Base-by-base conservation (phyloP, 2,329 filamentous ascomycete species). In the Diaporthe ampelina region DNA sequence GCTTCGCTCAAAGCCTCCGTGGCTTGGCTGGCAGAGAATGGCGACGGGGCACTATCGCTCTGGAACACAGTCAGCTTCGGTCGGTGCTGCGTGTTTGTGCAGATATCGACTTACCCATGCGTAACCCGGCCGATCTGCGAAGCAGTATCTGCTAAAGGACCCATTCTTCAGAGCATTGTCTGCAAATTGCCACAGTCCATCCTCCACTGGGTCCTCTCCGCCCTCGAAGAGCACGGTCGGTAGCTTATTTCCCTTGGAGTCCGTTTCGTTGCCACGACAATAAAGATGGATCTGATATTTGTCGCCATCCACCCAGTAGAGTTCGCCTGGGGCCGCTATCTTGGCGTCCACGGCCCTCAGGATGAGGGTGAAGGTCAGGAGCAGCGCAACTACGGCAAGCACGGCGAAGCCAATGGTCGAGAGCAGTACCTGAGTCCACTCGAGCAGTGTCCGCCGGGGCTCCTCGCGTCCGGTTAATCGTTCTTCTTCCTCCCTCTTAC, bases 11-110 rank as follows among this genome's bases (percentile, higher is more conserved):
- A 87, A 0, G 92, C 94, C 80, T 98, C 95, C 7, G 94, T 92
- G n/a, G 94, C 93, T 90, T 98, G 98, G 57, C 95, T 95, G 6
- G 95, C 96, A 7, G 94, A 97, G 79, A 98, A 92, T 0, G 97
- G 97, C 8, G 95, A 98, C 2, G 97, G 97, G 0, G 96, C 95
- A 72, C 97, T 96, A 83, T 99, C 97, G 61, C 90, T 91, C 88
- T 86, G 63, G 68, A 17, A 21, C 17, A 13, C 21, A n/a, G 45
- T 67, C 37, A 75, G 67, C 19, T 24, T 63, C 70, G 10, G 56
- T 52, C 63, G 21, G n/a, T n/a, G 11, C 21, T 7, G 50, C 61
- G 76, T 29, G 76, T 91, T 91, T 61, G 26, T 35, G 8, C 13
- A 26, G 29, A 54, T 21, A 40, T 52, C 9, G 10, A 79, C 84